Base-by-base conservation (phyloP, 495 filamentous ascomycete genomes). In the Penicillium coffeae region DNA sequence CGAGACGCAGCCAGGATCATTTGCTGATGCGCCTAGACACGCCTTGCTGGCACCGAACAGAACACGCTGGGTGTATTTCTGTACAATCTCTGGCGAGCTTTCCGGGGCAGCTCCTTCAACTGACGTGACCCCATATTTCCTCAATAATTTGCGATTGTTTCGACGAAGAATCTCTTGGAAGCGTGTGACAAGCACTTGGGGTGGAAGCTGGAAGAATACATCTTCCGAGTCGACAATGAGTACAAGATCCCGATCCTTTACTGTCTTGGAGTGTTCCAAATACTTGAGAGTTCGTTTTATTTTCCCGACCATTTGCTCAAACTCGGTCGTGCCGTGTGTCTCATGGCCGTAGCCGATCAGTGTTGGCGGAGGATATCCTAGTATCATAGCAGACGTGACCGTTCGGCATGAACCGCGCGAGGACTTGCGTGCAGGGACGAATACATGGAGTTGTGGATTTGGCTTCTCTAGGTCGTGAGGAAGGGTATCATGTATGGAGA, bases 1-100 rank as follows among this genome's bases (percentile, higher is more conserved):
- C 19, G 75, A 68, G 32, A 62, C 69, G 48, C 82, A 85, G 3
- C 79, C 77, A 9, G 77, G 64, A 42, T 78, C 70, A 6, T 62
- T 55, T 4, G 59, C 48, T 16, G 76, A 50, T 21, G 69, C 72
- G 2, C 69, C 66, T 42, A 69, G 74, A 47, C 82, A 85, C 15
- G 66, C 54, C 63, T 85, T 87, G 59, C 78, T 72, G 12, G 82
- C 78, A 25, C 72, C 79, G 51, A 84, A 87, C 2, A 87, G 47
- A 12, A 85, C 75, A 6, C 71, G 73, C 50, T 84, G 79, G 0
- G 68, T 70, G 42, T 78, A 83, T 44, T 71, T 77, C 38, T 68
- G 73, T 15, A 77, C 61, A 18, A 51, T 52, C 33, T 71, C 63
- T 1, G 64, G 45, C 3, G 55, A 48, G 15, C 55, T 56, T 4